phyloP scores from a whole-genome alignment of 2,329 filamentous ascomycete genomes.

The Aspergillus sp. region DNA sequence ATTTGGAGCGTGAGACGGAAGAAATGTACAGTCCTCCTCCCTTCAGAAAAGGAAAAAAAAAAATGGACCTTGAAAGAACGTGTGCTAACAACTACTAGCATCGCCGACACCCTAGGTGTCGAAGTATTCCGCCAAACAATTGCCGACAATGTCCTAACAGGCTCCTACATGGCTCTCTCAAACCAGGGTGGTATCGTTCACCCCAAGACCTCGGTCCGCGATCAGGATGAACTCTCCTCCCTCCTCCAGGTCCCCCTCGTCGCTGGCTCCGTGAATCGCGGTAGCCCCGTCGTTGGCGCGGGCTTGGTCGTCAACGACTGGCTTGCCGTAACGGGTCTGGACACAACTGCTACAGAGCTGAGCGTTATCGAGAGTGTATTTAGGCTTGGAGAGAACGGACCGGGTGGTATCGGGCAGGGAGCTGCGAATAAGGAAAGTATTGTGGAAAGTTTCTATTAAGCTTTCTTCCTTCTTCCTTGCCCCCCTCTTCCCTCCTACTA shows the following conservation, averaged over 20 bases:
- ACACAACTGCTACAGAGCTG: constrained; percentile 95
- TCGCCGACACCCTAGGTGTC: constrained; percentile 77
- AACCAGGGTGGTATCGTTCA: constrained; percentile 97
- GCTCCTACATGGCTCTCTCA: constrained; percentile 92
- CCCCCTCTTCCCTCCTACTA: constrained; percentile 1
- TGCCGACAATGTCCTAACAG: constrained; percentile 93
- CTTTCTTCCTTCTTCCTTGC: constrained; percentile 8
- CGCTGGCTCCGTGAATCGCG: constrained; percentile 89
- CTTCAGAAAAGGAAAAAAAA: neutral
- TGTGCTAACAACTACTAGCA: constrained; percentile 39
- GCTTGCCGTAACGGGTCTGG: constrained; percentile 89
- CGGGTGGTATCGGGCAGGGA: constrained; percentile 59
- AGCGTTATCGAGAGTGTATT: constrained; percentile 97
- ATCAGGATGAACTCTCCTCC: constrained; percentile 94
- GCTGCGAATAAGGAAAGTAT: constrained; percentile 85
- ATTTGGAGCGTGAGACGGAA: constrained; percentile 95
- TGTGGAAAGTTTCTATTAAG: constrained; percentile 95
- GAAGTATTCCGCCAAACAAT: constrained; percentile 77
- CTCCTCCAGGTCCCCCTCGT: constrained; percentile 94
- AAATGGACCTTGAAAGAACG: neutral
- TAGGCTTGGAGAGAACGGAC: constrained; percentile 78
- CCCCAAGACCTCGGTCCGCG: constrained; percentile 93
- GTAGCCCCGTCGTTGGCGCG: constrained; percentile 90
- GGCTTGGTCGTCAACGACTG: constrained; percentile 98
- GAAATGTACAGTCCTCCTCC: constrained; percentile 62